Evolutionary conservation across 2,329 filamentous ascomycete genomes (phyloP).

Genomic region (Fusarium sp.): DNA sequence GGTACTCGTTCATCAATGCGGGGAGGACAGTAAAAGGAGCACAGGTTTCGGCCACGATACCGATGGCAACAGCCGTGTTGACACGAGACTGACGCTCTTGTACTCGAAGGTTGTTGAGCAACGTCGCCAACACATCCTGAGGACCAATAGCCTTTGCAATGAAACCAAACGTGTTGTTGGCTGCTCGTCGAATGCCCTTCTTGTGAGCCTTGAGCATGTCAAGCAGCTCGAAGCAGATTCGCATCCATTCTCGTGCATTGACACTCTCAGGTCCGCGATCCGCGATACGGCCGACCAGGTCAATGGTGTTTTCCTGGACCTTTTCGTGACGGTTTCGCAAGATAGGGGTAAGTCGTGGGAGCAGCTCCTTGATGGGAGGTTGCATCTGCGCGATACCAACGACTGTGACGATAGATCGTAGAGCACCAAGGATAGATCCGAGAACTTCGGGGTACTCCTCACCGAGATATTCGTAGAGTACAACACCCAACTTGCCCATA

Average conservation of each 20-base stretch:
- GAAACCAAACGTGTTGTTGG: conserved; percentile 99
- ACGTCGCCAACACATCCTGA: conserved; percentile 94
- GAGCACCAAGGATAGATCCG: conserved; percentile 93
- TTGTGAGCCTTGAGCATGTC: conserved; percentile 99
- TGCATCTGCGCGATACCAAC: conserved; percentile 99
- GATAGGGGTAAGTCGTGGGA: conserved; percentile 97
- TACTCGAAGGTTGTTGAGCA: conserved; percentile 96
- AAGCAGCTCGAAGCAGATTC: conserved; percentile 98
- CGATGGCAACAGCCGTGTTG: conserved; percentile 97
- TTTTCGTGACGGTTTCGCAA: conserved; percentile 98
- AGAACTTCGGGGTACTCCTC: conserved; percentile 99
- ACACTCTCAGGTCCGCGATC: conserved; percentile 97
- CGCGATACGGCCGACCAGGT: conserved; percentile 96
- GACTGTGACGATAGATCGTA: conserved; percentile 96
- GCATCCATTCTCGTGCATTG: conserved; percentile 99
- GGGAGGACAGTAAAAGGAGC: conserved; percentile 99
- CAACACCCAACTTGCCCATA: conserved; percentile 94
- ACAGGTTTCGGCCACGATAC: conserved; percentile 98
- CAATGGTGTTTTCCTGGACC: conserved; percentile 99
- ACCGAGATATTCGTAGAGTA: conserved; percentile 97
- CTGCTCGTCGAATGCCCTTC: conserved; percentile 97
- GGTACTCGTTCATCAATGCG: conserved; percentile 99
- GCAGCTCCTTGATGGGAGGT: conserved; percentile 94
- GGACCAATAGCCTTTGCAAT: conserved; percentile 99
- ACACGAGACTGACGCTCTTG: conserved; percentile 98